These are phyloP conservation scores for Lolium perenne DNA, from an alignment of 176 grass and related monocot genomes.

Conservation along the genomic window DNA sequence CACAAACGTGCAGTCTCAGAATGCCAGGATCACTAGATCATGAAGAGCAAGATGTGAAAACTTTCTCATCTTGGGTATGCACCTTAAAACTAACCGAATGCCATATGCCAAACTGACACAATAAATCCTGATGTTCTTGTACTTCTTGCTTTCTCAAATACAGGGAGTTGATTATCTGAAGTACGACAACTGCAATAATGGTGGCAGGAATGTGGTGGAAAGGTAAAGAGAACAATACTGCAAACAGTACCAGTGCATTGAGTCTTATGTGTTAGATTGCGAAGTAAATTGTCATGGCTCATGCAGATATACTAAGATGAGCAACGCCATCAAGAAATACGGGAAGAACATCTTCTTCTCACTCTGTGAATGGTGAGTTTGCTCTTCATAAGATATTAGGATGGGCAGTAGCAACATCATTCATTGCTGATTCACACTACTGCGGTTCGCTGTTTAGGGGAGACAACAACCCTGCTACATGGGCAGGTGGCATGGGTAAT, in stretches of 20 bases:
- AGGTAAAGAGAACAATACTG: constrained; percentile 55
- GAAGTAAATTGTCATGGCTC: constrained; percentile 3
- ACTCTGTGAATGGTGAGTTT: constrained; percentile 85
- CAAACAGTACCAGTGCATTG: background rate
- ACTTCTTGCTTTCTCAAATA: constrained; percentile 1
- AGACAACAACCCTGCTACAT: constrained; percentile 76
- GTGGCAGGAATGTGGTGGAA: constrained; percentile 49
- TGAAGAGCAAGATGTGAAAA: constrained; percentile 92
- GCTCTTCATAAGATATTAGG: background rate
- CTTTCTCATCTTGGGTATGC: constrained; percentile 85
- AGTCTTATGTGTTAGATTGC: background rate
- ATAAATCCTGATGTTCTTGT: constrained; percentile 37
- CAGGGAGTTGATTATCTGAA: constrained; percentile 95
- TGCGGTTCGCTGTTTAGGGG: constrained; percentile 60
- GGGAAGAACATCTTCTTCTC: constrained; percentile 93
- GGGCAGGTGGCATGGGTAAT: constrained; percentile 77
- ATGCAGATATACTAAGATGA: constrained; percentile 86
- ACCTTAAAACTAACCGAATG: background rate
- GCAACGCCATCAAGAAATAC: constrained; percentile 67
- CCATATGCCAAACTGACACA: background rate
- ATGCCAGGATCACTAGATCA: constrained; percentile 92
- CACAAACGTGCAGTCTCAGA: constrained; percentile 66
- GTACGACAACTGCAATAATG: constrained; percentile 89
- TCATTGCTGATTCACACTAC: background rate
- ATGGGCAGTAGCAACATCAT: background rate